These are phyloP conservation scores for Fusarium circinatum DNA, from an alignment of 2,329 filamentous ascomycete species.

Conservation along the genomic window DNA sequence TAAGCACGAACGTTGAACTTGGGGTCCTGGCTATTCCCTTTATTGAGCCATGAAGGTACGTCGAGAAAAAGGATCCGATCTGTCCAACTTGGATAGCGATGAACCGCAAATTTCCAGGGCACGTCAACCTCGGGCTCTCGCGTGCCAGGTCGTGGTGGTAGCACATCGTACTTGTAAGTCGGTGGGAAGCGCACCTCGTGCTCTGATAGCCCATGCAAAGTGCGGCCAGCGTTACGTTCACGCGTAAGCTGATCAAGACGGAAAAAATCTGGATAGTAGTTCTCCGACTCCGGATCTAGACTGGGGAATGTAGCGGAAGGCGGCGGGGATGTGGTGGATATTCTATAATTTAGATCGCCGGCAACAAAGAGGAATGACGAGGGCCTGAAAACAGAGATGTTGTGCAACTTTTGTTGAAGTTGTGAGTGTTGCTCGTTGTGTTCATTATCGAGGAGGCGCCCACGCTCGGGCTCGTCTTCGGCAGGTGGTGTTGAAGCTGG, in stretches of 20 bases:
- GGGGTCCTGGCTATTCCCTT: slow-evolving; percentile 23
- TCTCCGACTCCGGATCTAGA: slow-evolving; percentile 62
- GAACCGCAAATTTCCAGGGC: slow-evolving; percentile 67
- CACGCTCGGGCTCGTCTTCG: slow-evolving; percentile 45
- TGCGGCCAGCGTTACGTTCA: slow-evolving; percentile 75
- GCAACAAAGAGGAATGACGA: slow-evolving; percentile 83
- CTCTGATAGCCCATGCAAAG: slow-evolving; percentile 83
- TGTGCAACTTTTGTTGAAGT: slow-evolving; percentile 60
- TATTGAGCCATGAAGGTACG: slow-evolving; percentile 62
- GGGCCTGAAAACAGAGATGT: slow-evolving; percentile 77
- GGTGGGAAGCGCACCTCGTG: slow-evolving; percentile 82
- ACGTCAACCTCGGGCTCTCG: slow-evolving; percentile 44
- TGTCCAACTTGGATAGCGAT: slow-evolving; percentile 93
- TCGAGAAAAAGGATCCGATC: slow-evolving; percentile 87
- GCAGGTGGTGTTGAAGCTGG: slow-evolving; percentile 36
- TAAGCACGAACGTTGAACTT: slow-evolving; percentile 71
- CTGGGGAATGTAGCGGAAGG: slow-evolving; percentile 71
- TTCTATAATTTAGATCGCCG: slow-evolving; percentile 96
- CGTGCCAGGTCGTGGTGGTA: slow-evolving; percentile 46
- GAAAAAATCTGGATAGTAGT: slow-evolving; percentile 75
- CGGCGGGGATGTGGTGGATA: slow-evolving; percentile 72
- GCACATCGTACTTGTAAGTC: slow-evolving; percentile 86
- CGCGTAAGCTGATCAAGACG: slow-evolving; percentile 80
- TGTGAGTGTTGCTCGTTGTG: slow-evolving; percentile 48
- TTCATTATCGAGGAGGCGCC: slow-evolving; percentile 49